Percentiles rank a stretch among this genome's conserved stretches.
phyloP scores from a whole-genome alignment of 2,329 filamentous ascomycete genomes.

The Clonostachys solani region DNA sequence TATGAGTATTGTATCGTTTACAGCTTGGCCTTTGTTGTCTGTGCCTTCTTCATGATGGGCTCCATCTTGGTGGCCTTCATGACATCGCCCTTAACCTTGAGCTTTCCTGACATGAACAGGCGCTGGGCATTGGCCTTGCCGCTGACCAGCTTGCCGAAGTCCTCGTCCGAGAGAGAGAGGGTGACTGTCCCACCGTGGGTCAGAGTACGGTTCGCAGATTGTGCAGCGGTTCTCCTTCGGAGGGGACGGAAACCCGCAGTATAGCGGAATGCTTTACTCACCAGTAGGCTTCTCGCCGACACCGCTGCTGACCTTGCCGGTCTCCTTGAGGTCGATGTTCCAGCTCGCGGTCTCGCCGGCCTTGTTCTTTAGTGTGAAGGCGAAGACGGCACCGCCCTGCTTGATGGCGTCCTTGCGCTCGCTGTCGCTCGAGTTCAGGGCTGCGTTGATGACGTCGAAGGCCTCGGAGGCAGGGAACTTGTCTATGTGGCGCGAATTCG shows the following conservation, averaged over 20 bases:
- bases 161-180: conserved; percentile 76
- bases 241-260: not conserved
- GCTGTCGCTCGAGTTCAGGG: conserved; percentile 63
- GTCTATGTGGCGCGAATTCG: conserved; percentile 37
- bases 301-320: conserved; percentile 77
- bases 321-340: conserved; percentile 94
- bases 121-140: conserved; percentile 94
- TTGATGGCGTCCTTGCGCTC: conserved; percentile 87
- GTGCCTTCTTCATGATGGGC: conserved; percentile 84
- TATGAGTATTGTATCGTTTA: conserved; percentile 33
- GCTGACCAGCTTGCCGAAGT: conserved; percentile 77
- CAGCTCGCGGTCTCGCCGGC: conserved; percentile 77
- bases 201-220: not conserved
- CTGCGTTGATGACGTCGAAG: conserved; percentile 81
- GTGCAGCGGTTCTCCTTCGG: not conserved
- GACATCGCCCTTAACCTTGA: conserved; percentile 96
- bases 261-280: conserved; percentile 25
- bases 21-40: conserved; percentile 75
- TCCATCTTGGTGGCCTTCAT: conserved; percentile 99
- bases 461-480: conserved; percentile 86
- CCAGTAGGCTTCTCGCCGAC: conserved; percentile 77
- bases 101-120: conserved; percentile 96
- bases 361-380: conserved; percentile 88
- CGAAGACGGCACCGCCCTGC: conserved; percentile 81
- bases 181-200: conserved; percentile 55